phyloP scores from a whole-genome alignment of 257 asterid species.

The Lycium barbarum region DNA sequence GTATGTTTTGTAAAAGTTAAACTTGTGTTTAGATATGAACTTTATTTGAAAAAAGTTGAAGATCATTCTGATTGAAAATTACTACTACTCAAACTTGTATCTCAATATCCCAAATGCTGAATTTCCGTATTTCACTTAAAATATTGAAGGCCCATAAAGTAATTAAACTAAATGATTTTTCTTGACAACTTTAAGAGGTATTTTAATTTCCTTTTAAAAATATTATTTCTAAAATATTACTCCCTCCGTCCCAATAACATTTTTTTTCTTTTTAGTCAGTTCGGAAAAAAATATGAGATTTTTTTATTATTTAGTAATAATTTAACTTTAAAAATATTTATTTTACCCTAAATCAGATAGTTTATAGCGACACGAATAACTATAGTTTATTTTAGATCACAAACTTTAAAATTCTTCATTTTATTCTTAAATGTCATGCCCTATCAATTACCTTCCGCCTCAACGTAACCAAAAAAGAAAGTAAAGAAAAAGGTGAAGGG shows the following conservation, averaged over 20 bases:
- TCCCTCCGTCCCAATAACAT: too few species aligned
- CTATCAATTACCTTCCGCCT: not conserved
- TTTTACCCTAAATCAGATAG: too few species aligned
- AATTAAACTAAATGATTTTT: too few species aligned
- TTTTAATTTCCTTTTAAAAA: not conserved
- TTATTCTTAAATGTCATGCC: too few species aligned
- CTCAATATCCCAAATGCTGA: not conserved
- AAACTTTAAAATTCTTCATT: too few species aligned
- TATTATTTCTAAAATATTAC: not conserved
- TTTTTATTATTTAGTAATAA: too few species aligned
- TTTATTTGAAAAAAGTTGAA: not conserved
- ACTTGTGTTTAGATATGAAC: not conserved
- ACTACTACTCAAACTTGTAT: not conserved
- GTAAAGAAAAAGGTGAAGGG: not conserved
- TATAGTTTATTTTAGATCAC: too few species aligned
- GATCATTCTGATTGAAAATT: not conserved
- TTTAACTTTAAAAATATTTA: too few species aligned
- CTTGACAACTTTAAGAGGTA: too few species aligned
- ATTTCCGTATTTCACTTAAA: not conserved
- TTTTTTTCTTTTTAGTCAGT: too few species aligned
- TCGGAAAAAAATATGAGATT: too few species aligned
- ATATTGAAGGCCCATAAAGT: not conserved
- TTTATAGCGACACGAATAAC: too few species aligned
- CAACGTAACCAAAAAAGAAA: not conserved
- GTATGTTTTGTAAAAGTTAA: not conserved